Evolutionary conservation across 495 filamentous ascomycete species (phyloP), one percentile per base, ranked within the genome.

Genomic region (Durotheca rogersii): DNA sequence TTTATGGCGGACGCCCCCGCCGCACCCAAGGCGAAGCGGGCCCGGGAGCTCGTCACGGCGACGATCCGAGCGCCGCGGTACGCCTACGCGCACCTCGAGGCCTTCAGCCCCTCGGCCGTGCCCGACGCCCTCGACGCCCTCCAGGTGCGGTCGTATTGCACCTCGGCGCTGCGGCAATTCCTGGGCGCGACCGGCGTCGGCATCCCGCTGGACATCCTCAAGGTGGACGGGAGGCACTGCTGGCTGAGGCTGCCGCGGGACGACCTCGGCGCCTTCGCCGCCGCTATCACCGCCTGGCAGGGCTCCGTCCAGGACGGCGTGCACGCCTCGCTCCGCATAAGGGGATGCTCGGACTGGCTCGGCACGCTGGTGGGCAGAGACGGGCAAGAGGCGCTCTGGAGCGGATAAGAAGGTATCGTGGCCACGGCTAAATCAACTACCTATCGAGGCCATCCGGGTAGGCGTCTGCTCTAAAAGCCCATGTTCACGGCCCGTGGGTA

Each of bases 121-220:
- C 37, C 45, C 2, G 44, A 12, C n/a, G 51, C 55, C 1, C 70
- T 92, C 25, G 91, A 96, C 69, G 72, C 77, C 20, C 75, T 95
- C 25, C 91, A 88, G 36, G 79, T 81, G 23, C 84, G 84, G 29
- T 79, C 85, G 0, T 81, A 89, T 59, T 82, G 93, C 40, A 84
- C 80, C 15, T 67, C 85, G 20, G 86, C 90, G 0, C 72, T 96
- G 1, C 78, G 76, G 6, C 87, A 90, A 60, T 95, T 88, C 69
- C 81, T 96, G 14, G 92, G 92, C 6, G 59, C 86, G 21, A 81
- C 81, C 1, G 92, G 92, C 23, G 74, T 85, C 4, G 80, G 85
- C 1, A 89, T 96, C 15, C 72, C 85, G 0, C 68, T 96, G 50
- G 92, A 96, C 58, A 84, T 96, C 23, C 73, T 96, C 6, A 81